Evolutionary conservation across 441 rosid species (phyloP), one percentile per base, ranked within the genome.

Genomic region (Erodium texanum): DNA sequence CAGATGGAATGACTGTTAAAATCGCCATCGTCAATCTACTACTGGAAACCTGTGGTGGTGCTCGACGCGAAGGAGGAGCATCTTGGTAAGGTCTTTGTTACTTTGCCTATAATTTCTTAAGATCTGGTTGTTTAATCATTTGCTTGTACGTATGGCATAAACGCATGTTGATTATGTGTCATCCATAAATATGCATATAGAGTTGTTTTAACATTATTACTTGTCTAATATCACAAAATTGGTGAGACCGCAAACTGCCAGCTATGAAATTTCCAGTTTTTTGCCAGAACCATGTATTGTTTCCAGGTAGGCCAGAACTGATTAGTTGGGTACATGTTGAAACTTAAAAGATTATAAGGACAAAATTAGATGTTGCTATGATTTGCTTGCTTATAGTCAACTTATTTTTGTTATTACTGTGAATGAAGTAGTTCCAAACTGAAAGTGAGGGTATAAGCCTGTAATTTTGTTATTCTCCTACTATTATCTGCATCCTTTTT

Each of bases 1-100:
- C 99, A 76, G 99, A 94, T 84, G 99, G 99, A 75, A 94, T 94
- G 99, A 89, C 96, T 54, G 64, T 94, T 77, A 89, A 86, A 78
- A 86, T 94, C 72, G 74, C 72, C 69, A 92, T 89, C 66, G 94
- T 92, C 81, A 94, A 89, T 81, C 92, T 94, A 82, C 85, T 94
- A 18, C 94, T 94, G 67, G 99, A 90, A 83, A 92, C 97, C 54
- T 83, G 86, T 24, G 96, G 99, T 43, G 83, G 90, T 75, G 75
- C 85, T 70, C 80, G 79, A 65, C 70, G 79, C 22, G 78, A 79
- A 73, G 98, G 96, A 75, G 94, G 89, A 45, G 93, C 96, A 73
- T 84, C 97, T 65, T 94, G 99, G 99, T 94, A 77, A 78, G 83
- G 70, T 80, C 0, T 69, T 68, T 64, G 59, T 56, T 15, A 27